Evolutionary conservation across 371 early-diverging fungal species (phyloP), one percentile per base, ranked within the genome.

Genomic region (Umbelopsis sp.): DNA sequence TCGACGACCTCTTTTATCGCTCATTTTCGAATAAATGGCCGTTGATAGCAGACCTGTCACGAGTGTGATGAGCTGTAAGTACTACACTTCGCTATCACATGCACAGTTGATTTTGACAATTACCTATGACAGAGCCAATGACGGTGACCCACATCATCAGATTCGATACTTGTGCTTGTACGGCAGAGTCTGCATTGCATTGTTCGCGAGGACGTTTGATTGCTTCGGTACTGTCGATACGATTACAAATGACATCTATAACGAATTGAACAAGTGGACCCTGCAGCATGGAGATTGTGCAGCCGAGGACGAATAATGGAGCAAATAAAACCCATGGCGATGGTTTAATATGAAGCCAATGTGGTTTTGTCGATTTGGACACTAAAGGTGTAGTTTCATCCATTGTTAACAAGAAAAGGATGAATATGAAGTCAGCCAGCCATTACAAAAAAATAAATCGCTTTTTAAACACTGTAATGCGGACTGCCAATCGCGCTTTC

Each of bases 301-400:
- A 5, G 18, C 57, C 57, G 4, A 57, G 57, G 57, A 32, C 11
- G 14, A 57, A 12, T 18, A 57, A 16, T 37, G 35, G 14, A 16
- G 57, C 18, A 37, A 32, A 57, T 35, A 57, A 32, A 18, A 57
- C 57, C 57, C 57, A 57, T 57, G 57, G 57, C 14, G 57, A 35
- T 16, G 57, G 57, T n/a, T 57, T 57, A 3, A 57, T 11, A 11
- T 37, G 35, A 3, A 57, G 35, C 57, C 57, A 57, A 35, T 57
- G 57, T 35, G 29, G 1, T 29, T 12, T 18, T 16, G 29, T 2
- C 29, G 10, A 14, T 57, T 57, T 57, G 7, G 57, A 1, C 29
- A 57, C 35, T 35, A 57, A 29, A 12, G 57, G 57, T 4, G 57
- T 57, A 25, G 35, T 57, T 35, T 57, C 57, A n/a, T 57, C 35